Evolutionary conservation across 2,329 filamentous ascomycete species (phyloP), one percentile per base, ranked within the genome.

Genomic region (Ophiostoma triangulosporum): DNA sequence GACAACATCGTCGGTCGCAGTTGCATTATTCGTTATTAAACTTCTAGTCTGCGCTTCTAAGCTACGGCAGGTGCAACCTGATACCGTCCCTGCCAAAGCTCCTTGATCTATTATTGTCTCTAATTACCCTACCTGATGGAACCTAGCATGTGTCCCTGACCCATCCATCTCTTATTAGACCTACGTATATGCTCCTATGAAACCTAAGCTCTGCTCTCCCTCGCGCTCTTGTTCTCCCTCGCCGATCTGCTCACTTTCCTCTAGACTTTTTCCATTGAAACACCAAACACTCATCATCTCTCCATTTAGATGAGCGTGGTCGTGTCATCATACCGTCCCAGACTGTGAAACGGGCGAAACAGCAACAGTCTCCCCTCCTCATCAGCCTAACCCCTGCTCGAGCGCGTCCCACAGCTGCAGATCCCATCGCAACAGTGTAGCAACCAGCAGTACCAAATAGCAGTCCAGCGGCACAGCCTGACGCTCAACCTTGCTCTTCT

Each of bases 291-390:
- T 17, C n/a, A n/a, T 45, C 22, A 7, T 22, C 22, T 24, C 12
- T 24, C 38, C 22, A 20, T 15, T 14, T 22, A 26, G 35, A 3
- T 9, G 35, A 36, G n/a, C 35, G 35, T 1, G 20, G 20, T 20
- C 20, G n/a, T 43, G 4, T 15, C 38, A 26, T 8, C 12, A 26
- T 17, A 17, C 15, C 15, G 26, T 14, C 35, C 43, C 8, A n/a
- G 15, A 29, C 24, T 46, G 40, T 55, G 54, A 56, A 53, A 56
- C 54, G 38, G 31, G 24, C 51, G 48, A 56, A 56, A 55, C 54
- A 51, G 50, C 27, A 27, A 14, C 53, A 43, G 27, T 27, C 45
- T 49, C 33, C 53, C 48, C 53, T 27, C 40, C 20, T 14, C 38
- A 26, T 14, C 38, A 26, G 38, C 38, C 38, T 24, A 43, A 24